Evolutionary conservation across 441 rosid genomes (phyloP).

Genomic region (Syzygium malaccense): DNA sequence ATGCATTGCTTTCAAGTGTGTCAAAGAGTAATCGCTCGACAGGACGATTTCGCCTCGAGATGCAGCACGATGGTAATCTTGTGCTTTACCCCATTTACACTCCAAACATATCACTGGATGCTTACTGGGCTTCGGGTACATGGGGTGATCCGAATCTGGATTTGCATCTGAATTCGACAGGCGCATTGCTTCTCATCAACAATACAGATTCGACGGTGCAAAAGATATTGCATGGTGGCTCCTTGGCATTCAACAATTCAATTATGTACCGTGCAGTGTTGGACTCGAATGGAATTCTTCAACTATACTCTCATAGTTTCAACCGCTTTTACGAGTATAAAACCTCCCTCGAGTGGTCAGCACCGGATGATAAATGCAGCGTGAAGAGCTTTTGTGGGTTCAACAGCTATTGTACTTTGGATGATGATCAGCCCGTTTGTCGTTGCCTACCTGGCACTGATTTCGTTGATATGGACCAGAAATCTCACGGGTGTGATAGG

Average conservation of each 20-base stretch:
- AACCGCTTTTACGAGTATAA: fast-evolving
- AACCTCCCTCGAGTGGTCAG: not conserved
- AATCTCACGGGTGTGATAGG: not conserved
- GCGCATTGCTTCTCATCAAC: not conserved
- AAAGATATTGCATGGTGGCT: fast-evolving
- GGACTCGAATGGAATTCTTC: not conserved
- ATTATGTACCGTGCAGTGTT: not conserved
- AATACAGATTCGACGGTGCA: fast-evolving
- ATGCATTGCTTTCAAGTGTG: not conserved
- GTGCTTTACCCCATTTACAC: not conserved
- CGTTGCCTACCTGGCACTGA: not conserved
- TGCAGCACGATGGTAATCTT: conserved; percentile 1
- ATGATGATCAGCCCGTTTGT: not conserved
- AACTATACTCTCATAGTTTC: not conserved
- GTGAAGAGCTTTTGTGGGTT: not conserved
- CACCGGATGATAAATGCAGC: fast-evolving
- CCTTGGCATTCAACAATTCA: not conserved
- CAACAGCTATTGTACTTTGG: not conserved
- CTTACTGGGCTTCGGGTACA: not conserved
- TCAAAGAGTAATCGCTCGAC: not conserved
- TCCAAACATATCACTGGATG: not conserved
- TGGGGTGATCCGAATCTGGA: fast-evolving
- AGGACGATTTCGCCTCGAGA: not conserved
- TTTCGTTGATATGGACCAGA: not conserved
- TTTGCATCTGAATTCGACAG: not conserved